Percentiles rank a stretch among this genome's conserved stretches.
Conservation (phyloP, 2,329 filamentous ascomycete species). For the Pleurostoma richardsiae region DNA sequence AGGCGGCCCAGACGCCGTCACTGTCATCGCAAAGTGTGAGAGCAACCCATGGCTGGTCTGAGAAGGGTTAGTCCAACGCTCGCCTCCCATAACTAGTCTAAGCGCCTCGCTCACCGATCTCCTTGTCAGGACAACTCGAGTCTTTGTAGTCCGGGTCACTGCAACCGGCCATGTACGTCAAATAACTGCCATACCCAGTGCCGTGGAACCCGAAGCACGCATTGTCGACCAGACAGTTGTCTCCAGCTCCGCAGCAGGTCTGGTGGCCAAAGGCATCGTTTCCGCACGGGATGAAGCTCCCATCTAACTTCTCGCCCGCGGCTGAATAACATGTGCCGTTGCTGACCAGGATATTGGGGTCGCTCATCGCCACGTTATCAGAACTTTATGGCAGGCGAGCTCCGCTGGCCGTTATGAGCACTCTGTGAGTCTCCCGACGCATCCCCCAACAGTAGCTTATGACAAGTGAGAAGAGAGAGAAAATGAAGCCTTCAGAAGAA, state of each 20-base stretch:
- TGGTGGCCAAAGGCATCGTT: conserved; percentile 22
- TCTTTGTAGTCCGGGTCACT: conserved; percentile 24
- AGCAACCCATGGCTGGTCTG: conserved; percentile 20
- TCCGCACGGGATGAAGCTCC: conserved; percentile 24
- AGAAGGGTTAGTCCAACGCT: too few species aligned
- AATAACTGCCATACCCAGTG: conserved; percentile 4
- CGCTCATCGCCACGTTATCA: not conserved
- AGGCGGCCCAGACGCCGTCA: conserved; percentile 23
- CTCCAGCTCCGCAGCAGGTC: conserved; percentile 24
- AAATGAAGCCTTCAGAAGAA: too few species aligned
- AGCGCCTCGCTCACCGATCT: conserved; percentile 1
- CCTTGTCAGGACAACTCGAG: conserved; percentile 26
- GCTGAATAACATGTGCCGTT: conserved; percentile 26
- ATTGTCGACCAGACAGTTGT: conserved; percentile 23
- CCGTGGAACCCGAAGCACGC: conserved; percentile 11
- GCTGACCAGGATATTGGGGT: conserved; percentile 18
- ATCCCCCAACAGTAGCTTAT: too few species aligned
- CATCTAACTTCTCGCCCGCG: conserved; percentile 5
- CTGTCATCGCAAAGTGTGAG: conserved; percentile 27
- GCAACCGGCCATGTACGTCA: conserved; percentile 31
- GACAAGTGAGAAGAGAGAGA: too few species aligned
- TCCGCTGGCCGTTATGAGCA: too few species aligned
- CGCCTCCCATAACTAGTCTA: not conserved
- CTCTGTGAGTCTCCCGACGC: too few species aligned
- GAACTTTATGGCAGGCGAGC: too few species aligned